These are phyloP conservation scores for Eucalyptus polybractea DNA, from an alignment of 345 rosid genomes.

Conservation along the genomic window DNA sequence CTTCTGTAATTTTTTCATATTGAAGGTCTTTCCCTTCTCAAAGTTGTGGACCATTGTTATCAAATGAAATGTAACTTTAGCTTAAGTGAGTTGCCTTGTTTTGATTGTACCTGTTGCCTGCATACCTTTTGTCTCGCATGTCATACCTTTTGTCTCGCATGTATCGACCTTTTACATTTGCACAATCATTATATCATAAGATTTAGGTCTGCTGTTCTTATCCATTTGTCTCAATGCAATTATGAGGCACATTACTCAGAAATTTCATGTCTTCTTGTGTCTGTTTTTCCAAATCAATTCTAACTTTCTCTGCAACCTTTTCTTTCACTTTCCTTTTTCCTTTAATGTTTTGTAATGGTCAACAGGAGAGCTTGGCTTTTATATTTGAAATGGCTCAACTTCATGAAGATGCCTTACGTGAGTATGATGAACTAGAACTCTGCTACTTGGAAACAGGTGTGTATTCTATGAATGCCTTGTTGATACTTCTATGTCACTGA, in stretches of 20 bases:
- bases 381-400: slow-evolving; percentile 97
- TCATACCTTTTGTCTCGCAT: neutral
- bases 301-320: neutral
- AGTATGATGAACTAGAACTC: slow-evolving; percentile 92
- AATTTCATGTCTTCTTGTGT: neutral
- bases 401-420: slow-evolving; percentile 91
- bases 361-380: slow-evolving; percentile 98
- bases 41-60: neutral
- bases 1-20: slow-evolving; percentile 91
- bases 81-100: neutral
- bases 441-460: slow-evolving; percentile 94
- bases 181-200: neutral
- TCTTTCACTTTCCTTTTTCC: neutral
- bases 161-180: neutral
- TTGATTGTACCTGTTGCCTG: neutral
- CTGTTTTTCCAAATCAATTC: neutral
- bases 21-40: slow-evolving; percentile 61
- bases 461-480: neutral
- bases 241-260: neutral
- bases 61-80: neutral
- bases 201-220: neutral
- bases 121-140: neutral
- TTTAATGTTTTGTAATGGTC: slow-evolving; percentile 1
- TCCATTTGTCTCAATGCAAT: neutral
- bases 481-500: neutral